phyloP scores from a whole-genome alignment of 1,284 basidiomycete species.

The Wallemia ichthyophaga region DNA sequence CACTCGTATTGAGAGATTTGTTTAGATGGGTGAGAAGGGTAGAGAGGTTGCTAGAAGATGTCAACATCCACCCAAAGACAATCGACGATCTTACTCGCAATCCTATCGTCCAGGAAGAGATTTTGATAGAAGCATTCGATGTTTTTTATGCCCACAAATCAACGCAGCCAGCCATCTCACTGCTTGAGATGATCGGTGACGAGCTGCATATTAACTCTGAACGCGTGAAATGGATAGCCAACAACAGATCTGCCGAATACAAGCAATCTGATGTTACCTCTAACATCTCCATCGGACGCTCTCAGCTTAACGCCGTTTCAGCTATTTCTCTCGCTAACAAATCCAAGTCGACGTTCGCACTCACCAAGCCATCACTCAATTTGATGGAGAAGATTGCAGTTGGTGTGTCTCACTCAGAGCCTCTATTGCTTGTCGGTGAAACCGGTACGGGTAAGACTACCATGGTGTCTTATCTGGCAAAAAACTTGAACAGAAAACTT shows the following conservation, averaged over 20 bases:
- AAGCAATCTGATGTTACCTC: not conserved
- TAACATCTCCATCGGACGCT: conserved; percentile 9
- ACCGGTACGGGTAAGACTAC: conserved; percentile 98
- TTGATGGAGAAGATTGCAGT: conserved; percentile 57
- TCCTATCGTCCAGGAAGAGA: conserved; percentile 51
- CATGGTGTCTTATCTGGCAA: conserved; percentile 58
- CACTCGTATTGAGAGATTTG: conserved; percentile 16
- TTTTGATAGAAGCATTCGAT: conserved; percentile 67
- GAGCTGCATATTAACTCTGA: conserved; percentile 36
- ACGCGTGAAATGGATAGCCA: conserved; percentile 22
- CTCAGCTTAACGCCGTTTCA: conserved; percentile 7
- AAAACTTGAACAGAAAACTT: conserved; percentile 42
- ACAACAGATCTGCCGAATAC: conserved; percentile 1
- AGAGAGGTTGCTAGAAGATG: conserved; percentile 1
- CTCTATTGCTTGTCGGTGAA: conserved; percentile 77
- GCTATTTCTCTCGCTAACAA: conserved; percentile 3
- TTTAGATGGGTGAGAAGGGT: conserved; percentile 15
- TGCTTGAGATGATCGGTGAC: conserved; percentile 23
- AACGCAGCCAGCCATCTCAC: conserved; percentile 26
- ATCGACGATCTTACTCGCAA: conserved; percentile 21
- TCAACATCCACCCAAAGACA: conserved; percentile 6
- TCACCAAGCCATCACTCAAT: conserved; percentile 57
- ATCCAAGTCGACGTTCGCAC: conserved; percentile 36
- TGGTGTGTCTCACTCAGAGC: conserved; percentile 43
- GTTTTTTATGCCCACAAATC: conserved; percentile 45